Evolutionary conservation across 192 early-diverging fungal species (phyloP), one percentile per base, ranked within the genome.

Genomic region (Coemansia nantahalensis): DNA sequence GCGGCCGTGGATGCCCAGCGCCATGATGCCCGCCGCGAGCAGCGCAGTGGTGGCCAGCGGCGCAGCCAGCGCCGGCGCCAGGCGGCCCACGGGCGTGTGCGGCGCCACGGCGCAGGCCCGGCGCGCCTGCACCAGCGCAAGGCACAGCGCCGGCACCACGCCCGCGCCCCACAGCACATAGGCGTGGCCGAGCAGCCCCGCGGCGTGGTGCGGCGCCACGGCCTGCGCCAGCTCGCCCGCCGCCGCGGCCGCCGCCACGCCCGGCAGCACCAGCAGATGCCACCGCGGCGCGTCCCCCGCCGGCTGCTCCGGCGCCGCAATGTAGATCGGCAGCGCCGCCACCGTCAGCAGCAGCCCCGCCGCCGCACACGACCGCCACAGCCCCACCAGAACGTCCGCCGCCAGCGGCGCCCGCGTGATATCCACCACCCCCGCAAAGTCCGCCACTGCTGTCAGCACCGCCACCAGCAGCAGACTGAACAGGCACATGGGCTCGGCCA

Each of bases 361-460:
- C 2, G 31, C 15, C 0, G 68, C 68, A 31, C 61, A 59, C 2
- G 40, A 8, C 2, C 49, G 48, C 68, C 68, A 72, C 10, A 45
- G 13, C 13, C 28, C 32, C 13, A 56, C 26, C 14, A 58, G 6
- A 0, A 71, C 14, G 18, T 71, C 68, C 1, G 61, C 61, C 2
- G 59, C 51, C 48, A 71, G 16, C 9, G 68, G 68, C 39, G 34
- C 53, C 1, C 42, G 17, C 1, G 53, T 59, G 1, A 71, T 51
- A 33, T 71, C 68, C n/a, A 71, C 31, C 15, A 59, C 34, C 13
- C 68, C 68, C 7, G 48, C 51, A n/a, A 48, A 43, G 24, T 64
- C 64, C 2, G 56, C 43, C 22, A 59, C 35, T 3, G 49, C 31
- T 11, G 54, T 45, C 22, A 56, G 32, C 45, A 55, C 30, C 8